Evolutionary conservation across 768 basidiomycete genomes (phyloP).

Genomic region (Auriculariales sp.): DNA sequence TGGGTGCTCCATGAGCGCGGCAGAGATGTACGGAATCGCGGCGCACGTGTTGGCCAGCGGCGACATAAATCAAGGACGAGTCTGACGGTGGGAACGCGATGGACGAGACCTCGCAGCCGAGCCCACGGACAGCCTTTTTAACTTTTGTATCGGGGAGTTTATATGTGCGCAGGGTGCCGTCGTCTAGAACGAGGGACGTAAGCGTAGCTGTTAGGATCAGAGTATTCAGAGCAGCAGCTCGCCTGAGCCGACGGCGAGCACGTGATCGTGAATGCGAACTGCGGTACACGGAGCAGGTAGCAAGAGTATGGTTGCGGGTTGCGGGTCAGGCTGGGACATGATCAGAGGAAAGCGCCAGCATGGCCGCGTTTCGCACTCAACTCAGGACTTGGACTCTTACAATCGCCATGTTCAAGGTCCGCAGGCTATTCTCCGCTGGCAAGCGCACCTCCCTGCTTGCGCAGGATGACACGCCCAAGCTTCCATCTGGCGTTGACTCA

Average conservation of each 20-base stretch:
- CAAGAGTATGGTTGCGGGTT: not conserved
- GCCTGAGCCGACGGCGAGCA: not conserved
- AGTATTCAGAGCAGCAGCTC: not conserved
- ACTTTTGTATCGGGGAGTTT: constrained; percentile 44
- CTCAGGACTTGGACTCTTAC: too few species aligned
- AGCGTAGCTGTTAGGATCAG: not conserved
- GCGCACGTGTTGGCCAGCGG: constrained; percentile 43
- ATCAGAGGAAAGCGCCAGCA: too few species aligned
- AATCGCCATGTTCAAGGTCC: not conserved
- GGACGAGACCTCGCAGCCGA: constrained; percentile 48
- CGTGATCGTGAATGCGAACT: not conserved
- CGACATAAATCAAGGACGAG: constrained; percentile 45
- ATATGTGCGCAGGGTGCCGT: constrained; percentile 59
- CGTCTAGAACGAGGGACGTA: constrained; percentile 31
- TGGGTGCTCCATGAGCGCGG: not conserved
- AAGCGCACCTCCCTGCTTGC: not conserved
- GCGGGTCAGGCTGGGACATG: too few species aligned
- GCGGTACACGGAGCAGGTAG: not conserved
- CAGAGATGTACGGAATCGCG: not conserved
- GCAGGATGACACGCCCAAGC: not conserved
- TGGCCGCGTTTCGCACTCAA: too few species aligned
- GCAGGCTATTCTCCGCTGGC: not conserved
- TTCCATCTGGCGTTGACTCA: not conserved
- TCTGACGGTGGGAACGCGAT: constrained; percentile 30
- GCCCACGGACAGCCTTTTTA: constrained; percentile 42